These are phyloP conservation scores for Desmodesmus armatus DNA, from an alignment of 139 green algal genomes.

Conservation along the genomic window DNA sequence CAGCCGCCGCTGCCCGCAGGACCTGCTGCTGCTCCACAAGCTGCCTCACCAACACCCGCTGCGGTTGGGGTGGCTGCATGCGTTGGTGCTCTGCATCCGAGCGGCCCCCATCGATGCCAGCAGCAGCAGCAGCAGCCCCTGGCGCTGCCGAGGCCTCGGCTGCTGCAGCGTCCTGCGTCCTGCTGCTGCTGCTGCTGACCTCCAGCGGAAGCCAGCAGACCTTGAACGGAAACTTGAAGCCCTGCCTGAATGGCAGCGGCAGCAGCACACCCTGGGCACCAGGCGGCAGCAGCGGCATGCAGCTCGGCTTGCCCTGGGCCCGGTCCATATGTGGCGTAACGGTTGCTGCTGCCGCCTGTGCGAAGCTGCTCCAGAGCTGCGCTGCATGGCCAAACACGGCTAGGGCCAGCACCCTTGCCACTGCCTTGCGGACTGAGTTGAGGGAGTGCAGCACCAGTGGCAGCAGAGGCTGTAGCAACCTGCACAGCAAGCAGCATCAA, in stretches of 20 bases:
- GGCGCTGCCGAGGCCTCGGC: background rate
- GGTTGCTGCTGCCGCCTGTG: background rate
- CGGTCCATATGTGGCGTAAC: background rate
- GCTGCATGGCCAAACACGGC: slow-evolving; percentile 52
- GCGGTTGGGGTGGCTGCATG: background rate
- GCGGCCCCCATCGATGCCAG: background rate
- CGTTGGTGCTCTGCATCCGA: slow-evolving; percentile 45
- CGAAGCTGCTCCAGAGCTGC: slow-evolving; percentile 51
- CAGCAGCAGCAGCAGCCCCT: background rate
- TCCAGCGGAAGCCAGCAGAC: background rate
- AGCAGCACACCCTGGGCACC: slow-evolving; percentile 14
- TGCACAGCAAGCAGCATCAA: background rate
- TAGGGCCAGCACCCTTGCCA: slow-evolving; percentile 55
- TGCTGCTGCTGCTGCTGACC: slow-evolving; percentile 6
- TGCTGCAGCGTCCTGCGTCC: background rate
- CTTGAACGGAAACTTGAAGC: slow-evolving; percentile 31
- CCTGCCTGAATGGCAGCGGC: slow-evolving; percentile 19
- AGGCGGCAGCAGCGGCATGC: background rate
- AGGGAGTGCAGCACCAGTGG: slow-evolving; percentile 57
- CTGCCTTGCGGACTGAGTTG: slow-evolving; percentile 53
- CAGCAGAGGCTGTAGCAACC: slow-evolving; percentile 45
- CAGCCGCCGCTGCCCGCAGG: slow-evolving; percentile 36
- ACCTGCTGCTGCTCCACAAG: slow-evolving; percentile 59
- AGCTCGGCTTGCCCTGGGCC: background rate
- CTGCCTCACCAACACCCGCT: slow-evolving; percentile 30